phyloP scores from a whole-genome alignment of 768 basidiomycete genomes.

The Chalciporus pseudorubinellus region DNA sequence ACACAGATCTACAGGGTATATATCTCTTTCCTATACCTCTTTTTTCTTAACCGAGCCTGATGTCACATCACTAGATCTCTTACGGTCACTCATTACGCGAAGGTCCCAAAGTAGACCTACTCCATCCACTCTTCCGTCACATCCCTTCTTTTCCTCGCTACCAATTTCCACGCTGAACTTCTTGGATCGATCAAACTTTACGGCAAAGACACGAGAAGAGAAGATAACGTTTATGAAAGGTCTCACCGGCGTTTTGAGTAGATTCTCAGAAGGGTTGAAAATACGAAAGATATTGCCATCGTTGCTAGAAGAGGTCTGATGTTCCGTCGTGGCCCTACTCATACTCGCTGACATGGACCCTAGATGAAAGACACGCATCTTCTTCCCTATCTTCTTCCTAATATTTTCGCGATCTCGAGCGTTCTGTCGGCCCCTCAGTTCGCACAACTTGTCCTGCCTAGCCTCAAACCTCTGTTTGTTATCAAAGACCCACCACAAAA shows the following conservation, averaged over 20 bases:
- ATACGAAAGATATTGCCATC: slow-evolving; percentile 89
- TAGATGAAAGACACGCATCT: slow-evolving; percentile 94
- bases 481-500: slow-evolving; percentile 97
- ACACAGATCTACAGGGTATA: slow-evolving; percentile 70
- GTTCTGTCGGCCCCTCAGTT: slow-evolving; percentile 80
- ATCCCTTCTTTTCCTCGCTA: slow-evolving; percentile 91
- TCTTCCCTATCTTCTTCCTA: slow-evolving; percentile 92
- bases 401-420: slow-evolving; percentile 87
- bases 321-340: not conserved
- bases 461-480: slow-evolving; percentile 83
- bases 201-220: slow-evolving; percentile 90
- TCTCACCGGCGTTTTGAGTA: slow-evolving; percentile 70
- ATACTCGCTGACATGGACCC: slow-evolving; percentile 8
- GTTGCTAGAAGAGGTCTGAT: slow-evolving; percentile 85
- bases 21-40: not conserved
- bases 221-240: slow-evolving; percentile 97
- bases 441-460: slow-evolving; percentile 75
- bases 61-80: slow-evolving; percentile 51
- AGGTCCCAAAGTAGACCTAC: slow-evolving; percentile 70
- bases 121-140: slow-evolving; percentile 75
- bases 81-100: slow-evolving; percentile 79
- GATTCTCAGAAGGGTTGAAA: slow-evolving; percentile 84
- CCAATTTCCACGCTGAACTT: slow-evolving; percentile 96
- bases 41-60: slow-evolving; percentile 6
- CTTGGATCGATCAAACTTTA: slow-evolving; percentile 92